Evolutionary conservation across 2,329 filamentous ascomycete genomes (phyloP), one percentile per base, ranked within the genome.

Genomic region (Ascochyta clinopodiicola): DNA sequence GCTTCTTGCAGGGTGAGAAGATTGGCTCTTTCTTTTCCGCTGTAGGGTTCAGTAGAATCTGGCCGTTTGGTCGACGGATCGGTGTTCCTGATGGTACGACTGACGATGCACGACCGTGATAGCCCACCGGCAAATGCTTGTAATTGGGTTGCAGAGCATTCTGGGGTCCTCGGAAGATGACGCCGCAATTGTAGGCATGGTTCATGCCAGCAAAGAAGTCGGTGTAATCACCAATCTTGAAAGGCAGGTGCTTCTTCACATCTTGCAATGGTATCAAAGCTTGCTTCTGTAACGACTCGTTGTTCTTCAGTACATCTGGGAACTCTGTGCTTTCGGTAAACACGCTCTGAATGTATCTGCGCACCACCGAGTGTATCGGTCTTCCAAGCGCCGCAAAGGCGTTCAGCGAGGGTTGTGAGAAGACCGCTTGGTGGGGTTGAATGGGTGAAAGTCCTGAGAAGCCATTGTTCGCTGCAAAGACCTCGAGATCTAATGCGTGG

Each of bases 181-280:
- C 81, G 4, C 89, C 90, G 15, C 88, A 83, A 54, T 88, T 88
- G 77, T 86, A 88, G 17, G 91, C 91, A 76, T 95, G 91, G 71
- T 93, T 88, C 61, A 88, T 78, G 13, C 91, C 91, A 9, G 88
- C 90, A 70, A 91, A 95, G 78, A 95, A 95, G 75, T 95, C 91
- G 1, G 90, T 91, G 73, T 94, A 95, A 73, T 94, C 90, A 24
- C 89, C 88, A 64, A 94, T 91, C 50, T 82, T 80, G 84, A 95
- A 87, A 2, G 91, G 91, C 7, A 94, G 69, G 67, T 93, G 88
- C 69, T 83, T 87, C 59, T 80, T 84, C 44, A 88, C 84, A 19
- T 85, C 78, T 4, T 80, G 78, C 43, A 86, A 81, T 0, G 82
- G 83, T 3, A 92, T 58, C 12, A 94, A 74, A 0, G 82, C 84